Evolutionary conservation across 2,329 filamentous ascomycete genomes (phyloP).

Genomic region (Sordariomycetes sp.): DNA sequence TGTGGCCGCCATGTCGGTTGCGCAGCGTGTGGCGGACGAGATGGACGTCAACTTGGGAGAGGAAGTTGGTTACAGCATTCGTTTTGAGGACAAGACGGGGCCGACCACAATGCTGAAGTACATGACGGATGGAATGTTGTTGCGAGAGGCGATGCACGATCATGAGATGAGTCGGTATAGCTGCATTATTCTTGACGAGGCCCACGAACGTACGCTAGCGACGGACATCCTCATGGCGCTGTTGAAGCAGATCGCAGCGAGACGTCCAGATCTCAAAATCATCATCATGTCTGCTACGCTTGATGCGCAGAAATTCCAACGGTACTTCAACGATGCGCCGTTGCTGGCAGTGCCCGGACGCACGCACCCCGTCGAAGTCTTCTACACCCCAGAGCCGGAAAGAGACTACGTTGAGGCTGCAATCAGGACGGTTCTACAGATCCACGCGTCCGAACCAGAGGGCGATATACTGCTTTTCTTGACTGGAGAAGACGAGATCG

Average conservation of each 20-base stretch:
- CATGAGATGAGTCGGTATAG: conserved; percentile 86
- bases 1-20: conserved; percentile 97
- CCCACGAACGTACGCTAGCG: conserved; percentile 92
- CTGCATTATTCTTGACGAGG: conserved; percentile 97
- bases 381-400: conserved; percentile 94
- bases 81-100: conserved; percentile 92
- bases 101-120: conserved; percentile 92
- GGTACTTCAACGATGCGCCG: conserved; percentile 91
- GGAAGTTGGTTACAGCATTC: conserved; percentile 97
- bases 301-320: conserved; percentile 95
- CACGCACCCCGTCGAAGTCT: conserved; percentile 95
- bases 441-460: conserved; percentile 85
- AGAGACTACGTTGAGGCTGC: conserved; percentile 95
- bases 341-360: conserved; percentile 89
- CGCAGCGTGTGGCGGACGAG: conserved; percentile 94
- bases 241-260: conserved; percentile 77
- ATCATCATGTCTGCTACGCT: conserved; percentile 98
- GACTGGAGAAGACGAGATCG: conserved; percentile 97
- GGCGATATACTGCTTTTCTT: conserved; percentile 92
- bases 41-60: conserved; percentile 89
- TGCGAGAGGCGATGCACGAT: conserved; percentile 94
- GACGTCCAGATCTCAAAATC: conserved; percentile 86
- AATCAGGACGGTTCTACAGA: conserved; percentile 89
- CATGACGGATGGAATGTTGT: conserved; percentile 99
- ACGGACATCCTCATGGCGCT: conserved; percentile 97